Conservation (phyloP, 1,284 basidiomycete genomes). For the Cryptococcus floricola region DNA sequence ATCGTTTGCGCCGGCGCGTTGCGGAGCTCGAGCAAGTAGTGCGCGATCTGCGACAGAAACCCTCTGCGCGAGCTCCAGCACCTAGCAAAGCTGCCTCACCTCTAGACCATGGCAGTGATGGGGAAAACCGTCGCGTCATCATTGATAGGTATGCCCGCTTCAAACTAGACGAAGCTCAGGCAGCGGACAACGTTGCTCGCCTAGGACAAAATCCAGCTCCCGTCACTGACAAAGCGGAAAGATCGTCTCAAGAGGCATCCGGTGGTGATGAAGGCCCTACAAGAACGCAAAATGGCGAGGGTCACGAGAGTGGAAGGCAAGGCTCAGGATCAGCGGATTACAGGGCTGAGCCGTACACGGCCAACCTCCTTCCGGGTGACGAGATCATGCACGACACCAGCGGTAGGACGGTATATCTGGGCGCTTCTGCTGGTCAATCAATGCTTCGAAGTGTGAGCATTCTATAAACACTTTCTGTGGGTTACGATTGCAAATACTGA, state of each 20-base stretch:
- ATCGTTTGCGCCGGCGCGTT: slow-evolving; percentile 73
- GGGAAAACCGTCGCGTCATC: slow-evolving; percentile 41
- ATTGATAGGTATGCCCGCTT: slow-evolving; percentile 46
- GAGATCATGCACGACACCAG: slow-evolving; percentile 38
- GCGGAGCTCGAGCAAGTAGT: slow-evolving; percentile 85
- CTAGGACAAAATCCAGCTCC: not conserved
- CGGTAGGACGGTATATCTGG: slow-evolving; percentile 40
- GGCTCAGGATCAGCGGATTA: slow-evolving; percentile 14
- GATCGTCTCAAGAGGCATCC: not conserved
- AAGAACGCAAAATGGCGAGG: not conserved
- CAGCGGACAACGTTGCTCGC: slow-evolving; percentile 19
- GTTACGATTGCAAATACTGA: not conserved
- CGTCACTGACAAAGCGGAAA: not conserved
- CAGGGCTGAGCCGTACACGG: slow-evolving; percentile 33
- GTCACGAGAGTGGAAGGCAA: too few relatives aligned
- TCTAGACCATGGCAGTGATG: slow-evolving; percentile 12
- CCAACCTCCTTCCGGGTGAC: slow-evolving; percentile 37
- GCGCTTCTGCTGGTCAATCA: slow-evolving; percentile 39
- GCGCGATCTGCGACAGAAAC: slow-evolving; percentile 57
- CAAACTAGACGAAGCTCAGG: slow-evolving; percentile 43
- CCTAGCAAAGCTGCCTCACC: not conserved
- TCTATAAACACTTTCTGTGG: not conserved
- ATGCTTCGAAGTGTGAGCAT: slow-evolving; percentile 36
- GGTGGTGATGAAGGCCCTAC: not conserved
- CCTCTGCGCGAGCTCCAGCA: not conserved